A percentile compares a stretch with the other conserved stretches of the same genome.
These are phyloP conservation scores for Trichoderma polysporum DNA, from an alignment of 2,329 filamentous ascomycete genomes.

Conservation along the genomic window DNA sequence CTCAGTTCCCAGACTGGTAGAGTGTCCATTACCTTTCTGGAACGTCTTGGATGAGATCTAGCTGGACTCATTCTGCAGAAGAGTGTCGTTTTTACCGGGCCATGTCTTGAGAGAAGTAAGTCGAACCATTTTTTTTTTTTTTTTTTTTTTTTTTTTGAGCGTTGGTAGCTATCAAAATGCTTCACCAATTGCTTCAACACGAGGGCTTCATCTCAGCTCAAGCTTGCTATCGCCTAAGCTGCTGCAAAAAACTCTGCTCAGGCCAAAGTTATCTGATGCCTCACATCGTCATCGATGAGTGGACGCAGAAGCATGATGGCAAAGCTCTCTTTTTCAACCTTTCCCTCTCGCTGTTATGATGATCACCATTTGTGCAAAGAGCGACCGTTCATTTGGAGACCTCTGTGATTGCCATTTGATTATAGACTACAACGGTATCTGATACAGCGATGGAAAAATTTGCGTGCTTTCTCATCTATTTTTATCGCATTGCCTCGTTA, in stretches of 20 bases:
- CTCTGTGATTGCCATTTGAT: conserved; percentile 62
- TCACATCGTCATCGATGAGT: neutral
- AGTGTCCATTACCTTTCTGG: conserved; percentile 13
- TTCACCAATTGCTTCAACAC: neutral
- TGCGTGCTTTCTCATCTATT: neutral
- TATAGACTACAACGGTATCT: conserved; percentile 99
- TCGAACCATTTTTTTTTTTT: neutral
- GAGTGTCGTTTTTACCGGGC: conserved; percentile 26
- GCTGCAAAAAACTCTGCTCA: neutral
- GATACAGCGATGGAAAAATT: conserved; percentile 48
- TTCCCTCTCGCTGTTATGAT: conserved; percentile 49
- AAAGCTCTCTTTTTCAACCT: neutral
- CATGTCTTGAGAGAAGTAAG: conserved; percentile 36
- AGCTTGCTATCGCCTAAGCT: neutral
- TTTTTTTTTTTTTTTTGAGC: neutral
- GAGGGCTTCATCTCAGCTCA: neutral
- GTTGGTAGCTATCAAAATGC: neutral
- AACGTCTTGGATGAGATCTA: conserved; percentile 4
- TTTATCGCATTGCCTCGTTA: neutral
- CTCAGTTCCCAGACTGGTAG: conserved; percentile 11
- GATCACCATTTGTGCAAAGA: conserved; percentile 62
- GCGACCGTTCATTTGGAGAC: conserved; percentile 54
- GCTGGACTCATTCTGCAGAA: conserved; percentile 6
- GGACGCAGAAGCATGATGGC: neutral
- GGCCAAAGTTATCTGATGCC: neutral